A percentile compares a stretch with the other conserved stretches of the same genome.
Evolutionary conservation across 176 grass and related monocot species (phyloP).

Genomic region (Triticum turgidum): DNA sequence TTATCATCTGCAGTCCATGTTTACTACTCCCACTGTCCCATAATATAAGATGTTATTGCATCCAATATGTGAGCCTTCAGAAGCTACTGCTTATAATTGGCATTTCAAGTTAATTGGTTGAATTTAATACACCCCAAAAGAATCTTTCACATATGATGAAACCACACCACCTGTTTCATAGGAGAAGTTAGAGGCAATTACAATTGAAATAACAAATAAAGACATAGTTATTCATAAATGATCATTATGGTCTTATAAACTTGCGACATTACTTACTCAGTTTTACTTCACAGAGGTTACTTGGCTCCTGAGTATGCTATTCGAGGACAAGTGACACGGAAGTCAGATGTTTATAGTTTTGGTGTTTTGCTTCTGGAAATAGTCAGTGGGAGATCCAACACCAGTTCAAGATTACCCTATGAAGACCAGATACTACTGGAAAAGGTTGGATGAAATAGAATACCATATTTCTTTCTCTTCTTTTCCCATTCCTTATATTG

Average conservation of each 20-base stretch:
- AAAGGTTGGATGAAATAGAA: conserved; percentile 40
- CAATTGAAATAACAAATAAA: conserved; percentile 2
- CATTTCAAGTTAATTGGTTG: neutral
- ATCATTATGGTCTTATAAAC: conserved; percentile 10
- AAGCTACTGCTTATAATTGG: neutral
- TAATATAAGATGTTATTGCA: too few species aligned
- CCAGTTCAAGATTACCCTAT: conserved; percentile 55
- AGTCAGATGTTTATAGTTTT: conserved; percentile 87
- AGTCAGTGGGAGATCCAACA: conserved; percentile 74
- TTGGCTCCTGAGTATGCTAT: conserved; percentile 86
- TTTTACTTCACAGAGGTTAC: conserved; percentile 67
- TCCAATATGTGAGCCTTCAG: neutral
- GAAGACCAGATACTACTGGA: conserved; percentile 71
- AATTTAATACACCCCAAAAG: conserved; percentile 6
- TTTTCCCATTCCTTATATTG: conserved; percentile 14
- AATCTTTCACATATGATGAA: neutral
- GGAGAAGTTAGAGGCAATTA: neutral
- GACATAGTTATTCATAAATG: neutral
- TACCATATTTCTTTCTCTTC: neutral
- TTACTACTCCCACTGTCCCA: neutral
- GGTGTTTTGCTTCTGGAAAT: conserved; percentile 82
- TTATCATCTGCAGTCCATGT: neutral
- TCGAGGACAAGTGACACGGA: conserved; percentile 82
- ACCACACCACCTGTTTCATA: neutral
- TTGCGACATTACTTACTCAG: conserved; percentile 25